phyloP scores from a whole-genome alignment of 2,329 filamentous ascomycete genomes.

The Magnaporthales sp. region DNA sequence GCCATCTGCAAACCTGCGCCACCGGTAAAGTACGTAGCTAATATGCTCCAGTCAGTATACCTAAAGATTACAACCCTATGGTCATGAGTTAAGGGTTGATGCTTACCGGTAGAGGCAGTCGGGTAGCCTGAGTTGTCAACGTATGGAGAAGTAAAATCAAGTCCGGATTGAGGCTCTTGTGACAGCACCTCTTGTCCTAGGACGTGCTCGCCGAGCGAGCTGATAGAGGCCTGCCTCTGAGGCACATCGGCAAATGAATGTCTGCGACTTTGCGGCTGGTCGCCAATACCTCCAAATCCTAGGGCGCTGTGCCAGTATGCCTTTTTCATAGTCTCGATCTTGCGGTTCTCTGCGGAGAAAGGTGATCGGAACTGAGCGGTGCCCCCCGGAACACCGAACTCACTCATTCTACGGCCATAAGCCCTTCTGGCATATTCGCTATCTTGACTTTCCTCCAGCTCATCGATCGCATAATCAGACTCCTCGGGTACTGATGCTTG shows the following conservation, averaged over 20 bases:
- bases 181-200: conserved; percentile 35
- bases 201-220: conserved; percentile 46
- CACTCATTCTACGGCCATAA: conserved; percentile 46
- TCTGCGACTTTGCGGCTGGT: conserved; percentile 64
- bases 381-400: conserved; percentile 29
- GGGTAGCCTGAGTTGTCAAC: conserved; percentile 24
- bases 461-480: conserved; percentile 65
- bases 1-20: conserved; percentile 15
- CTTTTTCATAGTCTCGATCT: conserved; percentile 57
- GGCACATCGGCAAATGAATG: conserved; percentile 69
- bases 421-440: conserved; percentile 36
- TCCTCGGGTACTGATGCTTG: conserved; percentile 54
- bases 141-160: conserved; percentile 33
- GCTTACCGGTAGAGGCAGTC: conserved; percentile 23
- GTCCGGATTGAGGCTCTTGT: conserved; percentile 32
- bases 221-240: conserved; percentile 54
- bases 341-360: conserved; percentile 49
- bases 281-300: conserved; percentile 52
- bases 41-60: conserved; percentile 11
- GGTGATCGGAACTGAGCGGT: conserved; percentile 36
- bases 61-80: background rate
- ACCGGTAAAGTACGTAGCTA: conserved; percentile 29
- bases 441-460: conserved; percentile 56
- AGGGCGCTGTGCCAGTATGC: conserved; percentile 64
- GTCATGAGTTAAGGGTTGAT: background rate